Evolutionary conservation across 1,284 basidiomycete species (phyloP).

Genomic region (Boletus semigastroideus): DNA sequence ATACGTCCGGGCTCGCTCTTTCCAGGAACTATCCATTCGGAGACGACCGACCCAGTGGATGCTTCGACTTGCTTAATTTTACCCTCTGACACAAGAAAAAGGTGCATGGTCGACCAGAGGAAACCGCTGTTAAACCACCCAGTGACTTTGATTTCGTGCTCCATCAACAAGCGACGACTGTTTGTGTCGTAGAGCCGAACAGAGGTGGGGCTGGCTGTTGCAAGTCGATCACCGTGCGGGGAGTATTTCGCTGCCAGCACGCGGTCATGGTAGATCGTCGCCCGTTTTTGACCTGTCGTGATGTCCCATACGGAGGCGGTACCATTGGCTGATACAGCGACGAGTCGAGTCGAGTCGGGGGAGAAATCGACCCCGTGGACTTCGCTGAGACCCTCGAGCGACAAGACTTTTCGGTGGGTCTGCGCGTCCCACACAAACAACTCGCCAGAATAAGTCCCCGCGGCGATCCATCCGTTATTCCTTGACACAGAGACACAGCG

Average conservation of each 20-base stretch:
- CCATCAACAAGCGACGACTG: not conserved
- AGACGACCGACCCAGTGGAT: not conserved
- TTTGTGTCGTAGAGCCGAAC: not conserved
- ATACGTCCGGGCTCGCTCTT: not conserved
- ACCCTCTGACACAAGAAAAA: not conserved
- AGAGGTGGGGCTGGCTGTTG: not conserved
- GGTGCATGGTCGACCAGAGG: not conserved
- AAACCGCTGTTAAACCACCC: not conserved
- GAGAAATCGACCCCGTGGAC: slow-evolving; percentile 6
- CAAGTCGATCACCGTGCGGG: not conserved
- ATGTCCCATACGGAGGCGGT: slow-evolving; percentile 2
- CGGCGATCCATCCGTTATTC: slow-evolving; percentile 5
- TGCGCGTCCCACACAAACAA: not conserved
- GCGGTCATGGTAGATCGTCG: not conserved
- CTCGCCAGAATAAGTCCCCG: not conserved
- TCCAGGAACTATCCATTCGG: not conserved
- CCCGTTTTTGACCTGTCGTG: not conserved
- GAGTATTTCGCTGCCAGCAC: not conserved
- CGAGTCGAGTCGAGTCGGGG: not conserved
- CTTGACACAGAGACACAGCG: not conserved
- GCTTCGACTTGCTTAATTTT: not conserved
- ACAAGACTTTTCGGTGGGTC: not conserved
- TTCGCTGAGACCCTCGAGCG: not conserved
- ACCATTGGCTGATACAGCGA: not conserved
- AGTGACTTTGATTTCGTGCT: not conserved